These are phyloP conservation scores for Perkinsus marinus DNA, from an alignment of 169 alveolate genomes.

Conservation along the genomic window DNA sequence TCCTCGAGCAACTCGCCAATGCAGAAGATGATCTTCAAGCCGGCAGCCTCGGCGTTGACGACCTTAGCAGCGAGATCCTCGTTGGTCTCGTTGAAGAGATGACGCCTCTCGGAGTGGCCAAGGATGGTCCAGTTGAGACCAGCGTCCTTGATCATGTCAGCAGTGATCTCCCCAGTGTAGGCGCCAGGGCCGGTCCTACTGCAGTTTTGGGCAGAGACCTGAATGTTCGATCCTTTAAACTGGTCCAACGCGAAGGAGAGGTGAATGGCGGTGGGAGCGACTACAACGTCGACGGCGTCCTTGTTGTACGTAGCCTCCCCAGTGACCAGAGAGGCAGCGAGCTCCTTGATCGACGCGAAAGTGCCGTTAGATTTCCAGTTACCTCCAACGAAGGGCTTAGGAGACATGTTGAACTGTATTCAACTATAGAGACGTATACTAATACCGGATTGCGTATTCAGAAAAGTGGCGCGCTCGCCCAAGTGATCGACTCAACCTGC, in stretches of 20 bases:
- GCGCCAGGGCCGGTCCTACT: slow-evolving; percentile 88
- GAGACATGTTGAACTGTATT: slow-evolving; percentile 32
- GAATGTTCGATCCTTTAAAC: slow-evolving; percentile 34
- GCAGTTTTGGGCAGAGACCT: slow-evolving; percentile 79
- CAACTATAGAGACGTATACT: background rate
- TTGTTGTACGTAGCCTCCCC: background rate
- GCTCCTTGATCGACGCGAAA: slow-evolving; percentile 42
- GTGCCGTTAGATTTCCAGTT: slow-evolving; percentile 92
- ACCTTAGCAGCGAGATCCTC: slow-evolving; percentile 84
- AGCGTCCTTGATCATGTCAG: slow-evolving; percentile 75
- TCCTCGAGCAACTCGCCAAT: slow-evolving; percentile 90
- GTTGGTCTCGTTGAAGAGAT: slow-evolving; percentile 80
- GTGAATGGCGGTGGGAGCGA: slow-evolving; percentile 75
- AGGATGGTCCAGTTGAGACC: slow-evolving; percentile 83
- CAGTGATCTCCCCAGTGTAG: slow-evolving; percentile 90
- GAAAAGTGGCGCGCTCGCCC: background rate
- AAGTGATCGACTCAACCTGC: background rate
- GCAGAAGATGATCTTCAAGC: slow-evolving; percentile 56
- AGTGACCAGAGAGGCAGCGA: slow-evolving; percentile 28
- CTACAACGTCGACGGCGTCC: slow-evolving; percentile 48
- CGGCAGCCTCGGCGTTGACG: slow-evolving; percentile 44
- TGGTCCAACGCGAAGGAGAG: slow-evolving; percentile 48
- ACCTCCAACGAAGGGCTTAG: slow-evolving; percentile 80
- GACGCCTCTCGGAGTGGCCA: slow-evolving; percentile 97
- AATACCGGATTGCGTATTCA: background rate